A percentile compares a stretch with the other conserved stretches of the same genome.
phyloP scores from a whole-genome alignment of 495 filamentous ascomycete species.

The Aspergillus carlsbadensis region DNA sequence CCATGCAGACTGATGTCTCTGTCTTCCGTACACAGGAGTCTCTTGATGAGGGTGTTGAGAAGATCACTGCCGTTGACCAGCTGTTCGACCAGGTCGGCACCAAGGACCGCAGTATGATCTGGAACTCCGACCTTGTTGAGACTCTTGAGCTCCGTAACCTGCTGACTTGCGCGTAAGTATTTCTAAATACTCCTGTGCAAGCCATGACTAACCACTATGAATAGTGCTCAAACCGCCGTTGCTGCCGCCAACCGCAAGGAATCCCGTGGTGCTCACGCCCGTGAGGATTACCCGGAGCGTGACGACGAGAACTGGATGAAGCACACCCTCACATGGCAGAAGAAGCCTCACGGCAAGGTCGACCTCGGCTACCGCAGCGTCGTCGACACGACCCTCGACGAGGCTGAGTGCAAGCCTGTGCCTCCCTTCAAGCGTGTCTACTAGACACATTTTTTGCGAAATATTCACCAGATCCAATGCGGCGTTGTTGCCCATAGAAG shows the following conservation, averaged over 20 bases:
- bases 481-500: conserved; percentile 8
- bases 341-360: conserved; percentile 76
- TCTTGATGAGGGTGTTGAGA: conserved; percentile 79
- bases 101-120: conserved; percentile 99
- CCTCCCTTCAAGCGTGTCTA: conserved; percentile 87
- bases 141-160: conserved; percentile 91
- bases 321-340: conserved; percentile 93
- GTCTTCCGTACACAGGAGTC: conserved; percentile 96
- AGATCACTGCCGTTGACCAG: conserved; percentile 77
- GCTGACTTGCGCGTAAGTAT: conserved; percentile 85
- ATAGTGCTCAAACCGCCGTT: conserved; percentile 77
- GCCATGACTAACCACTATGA: conserved; percentile 1
- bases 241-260: conserved; percentile 88
- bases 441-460: conserved; percentile 37
- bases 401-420: conserved; percentile 83
- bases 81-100: conserved; percentile 80
- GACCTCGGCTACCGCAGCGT: conserved; percentile 78
- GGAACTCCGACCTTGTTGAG: conserved; percentile 97
- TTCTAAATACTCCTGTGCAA: neutral
- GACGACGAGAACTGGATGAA: conserved; percentile 98
- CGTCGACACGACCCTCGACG: conserved; percentile 75
- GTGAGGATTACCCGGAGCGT: conserved; percentile 92
- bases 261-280: conserved; percentile 89
- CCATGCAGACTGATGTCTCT: conserved; percentile 94
- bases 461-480: conserved; percentile 1